phyloP scores from a whole-genome alignment of 2,329 filamentous ascomycete genomes.

The Fusarium sp. region DNA sequence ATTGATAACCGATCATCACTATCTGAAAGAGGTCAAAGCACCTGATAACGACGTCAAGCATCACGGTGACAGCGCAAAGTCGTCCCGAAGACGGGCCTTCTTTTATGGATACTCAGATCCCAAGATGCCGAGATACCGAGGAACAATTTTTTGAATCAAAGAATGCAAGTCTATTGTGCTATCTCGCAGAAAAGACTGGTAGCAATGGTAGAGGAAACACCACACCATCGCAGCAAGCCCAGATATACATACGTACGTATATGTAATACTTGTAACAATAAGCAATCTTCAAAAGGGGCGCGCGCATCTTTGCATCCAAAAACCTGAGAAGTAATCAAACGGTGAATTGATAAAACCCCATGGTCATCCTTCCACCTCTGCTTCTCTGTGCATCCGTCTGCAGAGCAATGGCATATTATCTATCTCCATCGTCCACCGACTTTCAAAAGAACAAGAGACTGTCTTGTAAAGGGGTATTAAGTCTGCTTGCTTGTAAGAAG shows the following conservation, averaged over 20 bases:
- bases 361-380: slow-evolving; percentile 23
- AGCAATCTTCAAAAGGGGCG: slow-evolving; percentile 22
- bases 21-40: slow-evolving; percentile 21
- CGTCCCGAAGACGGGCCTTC: slow-evolving; percentile 29
- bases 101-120: slow-evolving; percentile 4
- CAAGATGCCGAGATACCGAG: not conserved
- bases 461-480: slow-evolving; percentile 27
- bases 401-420: slow-evolving; percentile 9
- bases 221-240: slow-evolving; percentile 20
- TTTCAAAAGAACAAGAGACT: slow-evolving; percentile 37
- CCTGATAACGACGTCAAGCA: slow-evolving; percentile 20
- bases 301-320: slow-evolving; percentile 29
- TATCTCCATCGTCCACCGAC: slow-evolving; percentile 25
- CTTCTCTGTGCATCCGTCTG: slow-evolving; percentile 28
- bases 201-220: slow-evolving; percentile 3
- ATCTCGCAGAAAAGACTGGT: slow-evolving; percentile 24
- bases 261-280: slow-evolving; percentile 17
- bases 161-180: slow-evolving; percentile 36
- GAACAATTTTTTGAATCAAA: slow-evolving; percentile 2
- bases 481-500: slow-evolving; percentile 35
- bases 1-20: slow-evolving; percentile 4
- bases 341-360: slow-evolving; percentile 24
- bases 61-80: not conserved
- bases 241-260: slow-evolving; percentile 17
- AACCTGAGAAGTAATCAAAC: slow-evolving; percentile 14